Conservation (phyloP, 1,284 basidiomycete genomes). For the Rhodotorula sp. region DNA sequence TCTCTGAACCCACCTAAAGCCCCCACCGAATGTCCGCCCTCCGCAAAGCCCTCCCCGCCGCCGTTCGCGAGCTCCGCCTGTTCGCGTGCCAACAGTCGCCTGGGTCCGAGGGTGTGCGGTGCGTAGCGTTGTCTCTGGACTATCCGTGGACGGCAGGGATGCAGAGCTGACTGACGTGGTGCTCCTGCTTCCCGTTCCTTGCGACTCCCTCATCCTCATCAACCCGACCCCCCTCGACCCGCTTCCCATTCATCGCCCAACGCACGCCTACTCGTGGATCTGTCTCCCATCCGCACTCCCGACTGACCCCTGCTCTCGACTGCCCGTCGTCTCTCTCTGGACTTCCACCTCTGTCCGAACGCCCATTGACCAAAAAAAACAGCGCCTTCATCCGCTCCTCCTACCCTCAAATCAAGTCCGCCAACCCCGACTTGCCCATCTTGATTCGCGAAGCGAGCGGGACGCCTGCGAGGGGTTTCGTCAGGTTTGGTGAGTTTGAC, state of each 20-base stretch:
- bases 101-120: constrained; percentile 81
- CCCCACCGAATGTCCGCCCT: constrained; percentile 60
- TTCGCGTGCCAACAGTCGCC: constrained; percentile 77
- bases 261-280: too few relatives aligned
- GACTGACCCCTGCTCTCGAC: too few relatives aligned
- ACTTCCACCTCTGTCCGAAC: constrained; percentile 54
- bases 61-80: constrained; percentile 80
- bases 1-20: too few relatives aligned
- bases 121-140: constrained; percentile 44
- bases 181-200: not conserved
- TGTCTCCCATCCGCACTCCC: too few relatives aligned
- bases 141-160: not conserved
- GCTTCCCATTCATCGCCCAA: too few relatives aligned
- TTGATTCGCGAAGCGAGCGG: constrained; percentile 86
- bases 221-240: too few relatives aligned
- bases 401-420: constrained; percentile 78
- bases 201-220: not conserved
- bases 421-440: constrained; percentile 86
- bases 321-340: not conserved
- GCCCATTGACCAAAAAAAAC: constrained; percentile 46
- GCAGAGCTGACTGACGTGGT: not conserved
- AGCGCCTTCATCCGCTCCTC: constrained; percentile 68
- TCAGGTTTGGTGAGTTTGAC: constrained; percentile 76
- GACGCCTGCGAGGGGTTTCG: constrained; percentile 83
- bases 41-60: constrained; percentile 73